Evolutionary conservation across 2,329 filamentous ascomycete species (phyloP), one percentile per base, ranked within the genome.

Genomic region (Scorias spongiosa): DNA sequence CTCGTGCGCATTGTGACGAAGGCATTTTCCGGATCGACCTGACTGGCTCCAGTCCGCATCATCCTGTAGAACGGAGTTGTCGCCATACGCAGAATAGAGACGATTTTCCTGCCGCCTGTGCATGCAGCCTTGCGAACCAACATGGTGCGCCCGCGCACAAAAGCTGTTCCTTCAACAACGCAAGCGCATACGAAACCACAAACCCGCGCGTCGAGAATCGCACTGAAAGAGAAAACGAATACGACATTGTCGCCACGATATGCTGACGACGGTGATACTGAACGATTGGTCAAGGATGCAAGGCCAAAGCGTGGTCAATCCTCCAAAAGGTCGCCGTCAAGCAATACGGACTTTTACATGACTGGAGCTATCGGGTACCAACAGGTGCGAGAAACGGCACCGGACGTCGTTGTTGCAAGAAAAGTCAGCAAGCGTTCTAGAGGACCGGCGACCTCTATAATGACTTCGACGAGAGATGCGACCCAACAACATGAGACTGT

Each of bases 201-300:
- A 9, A 41, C 49, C 32, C 42, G 48, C 28, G 44, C 26, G 17
- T 46, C 44, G 17, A 48, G 57, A 34, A 50, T 44, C 29, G 56
- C 55, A 36, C 42, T 57, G 46, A 52, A 51, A 40, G 53, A 60
- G 46, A 57, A 55, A 47, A 57, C 57, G 34, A 58, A 57, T 43
- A 56, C 49, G 15, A 44, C 52, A 37, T 48, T 48, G 39, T 42
- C 34, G 11, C 46, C 49, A 14, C 44, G 46, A 37, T 54, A 54
- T 44, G 49, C 50, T 5, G 48, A 54, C 40, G 51, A 55, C 45
- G 52, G 54, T 14, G 47, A 55, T 30, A 54, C 50, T 0, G 54
- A 57, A 18, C 49, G 44, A 8, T 45, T 57, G 40, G 48, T 59
- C 11, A 57, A 56, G 40, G 50, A 53, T 39, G 49, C 51, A 30